Conservation (phyloP, 2,329 filamentous ascomycete genomes). For the Diplocarpon rosae region DNA sequence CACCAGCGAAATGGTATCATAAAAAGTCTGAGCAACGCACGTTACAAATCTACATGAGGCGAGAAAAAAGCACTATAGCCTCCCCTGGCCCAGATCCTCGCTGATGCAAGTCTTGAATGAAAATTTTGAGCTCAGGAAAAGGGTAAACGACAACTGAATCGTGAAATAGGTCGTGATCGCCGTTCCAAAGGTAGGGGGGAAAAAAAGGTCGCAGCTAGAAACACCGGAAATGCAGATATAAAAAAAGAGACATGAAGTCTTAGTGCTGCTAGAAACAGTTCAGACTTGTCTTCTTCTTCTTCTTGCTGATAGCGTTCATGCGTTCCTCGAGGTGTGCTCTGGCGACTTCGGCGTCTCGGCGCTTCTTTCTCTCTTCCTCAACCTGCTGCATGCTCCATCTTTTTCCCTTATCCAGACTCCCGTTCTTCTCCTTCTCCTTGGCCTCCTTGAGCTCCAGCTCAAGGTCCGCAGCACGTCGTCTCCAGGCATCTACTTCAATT, state of each 20-base stretch:
- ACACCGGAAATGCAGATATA: slow-evolving; percentile 7
- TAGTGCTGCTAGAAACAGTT: slow-evolving; percentile 65
- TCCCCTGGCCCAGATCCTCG: slow-evolving; percentile 6
- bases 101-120: slow-evolving; percentile 1
- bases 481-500: slow-evolving; percentile 80
- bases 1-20: slow-evolving; percentile 19
- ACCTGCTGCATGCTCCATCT: slow-evolving; percentile 74
- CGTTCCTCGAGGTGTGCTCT: slow-evolving; percentile 83
- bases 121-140: slow-evolving; percentile 9
- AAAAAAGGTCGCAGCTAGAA: slow-evolving; percentile 1
- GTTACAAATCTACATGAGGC: slow-evolving; percentile 10
- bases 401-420: slow-evolving; percentile 29
- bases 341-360: slow-evolving; percentile 81
- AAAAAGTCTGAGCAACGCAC: slow-evolving; percentile 9
- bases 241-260: slow-evolving; percentile 1
- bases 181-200: slow-evolving; percentile 7
- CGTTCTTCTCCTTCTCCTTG: slow-evolving; percentile 31
- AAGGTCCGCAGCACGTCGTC: slow-evolving; percentile 62
- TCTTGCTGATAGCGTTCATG: slow-evolving; percentile 79
- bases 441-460: slow-evolving; percentile 40
- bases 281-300: slow-evolving; percentile 78
- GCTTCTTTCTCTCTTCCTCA: slow-evolving; percentile 91
- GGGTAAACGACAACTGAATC: slow-evolving; percentile 2
- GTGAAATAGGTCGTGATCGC: slow-evolving; percentile 11
- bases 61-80: slow-evolving; percentile 5